A percentile compares a stretch with the other conserved stretches of the same genome.
Evolutionary conservation across 495 filamentous ascomycete genomes (phyloP).

Genomic region (Penicillium manginii): DNA sequence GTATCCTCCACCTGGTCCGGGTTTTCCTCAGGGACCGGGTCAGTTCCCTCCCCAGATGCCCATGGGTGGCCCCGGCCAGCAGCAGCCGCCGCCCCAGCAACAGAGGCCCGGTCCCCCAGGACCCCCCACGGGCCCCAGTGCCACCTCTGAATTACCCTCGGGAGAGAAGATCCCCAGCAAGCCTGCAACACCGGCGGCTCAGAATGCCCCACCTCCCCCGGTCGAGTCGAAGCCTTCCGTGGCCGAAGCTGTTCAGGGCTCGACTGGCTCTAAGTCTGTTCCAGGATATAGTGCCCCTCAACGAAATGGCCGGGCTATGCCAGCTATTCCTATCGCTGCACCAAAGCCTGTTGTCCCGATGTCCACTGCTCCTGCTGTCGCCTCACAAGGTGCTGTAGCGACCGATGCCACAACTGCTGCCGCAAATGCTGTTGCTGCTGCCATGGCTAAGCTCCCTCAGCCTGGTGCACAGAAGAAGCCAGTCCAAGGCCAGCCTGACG

Average conservation of each 20-base stretch:
- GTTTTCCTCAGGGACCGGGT: conserved; percentile 68
- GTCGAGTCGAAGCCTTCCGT: conserved; percentile 70
- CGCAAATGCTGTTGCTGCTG: conserved; percentile 82
- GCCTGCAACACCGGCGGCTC: conserved; percentile 43
- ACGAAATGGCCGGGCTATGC: conserved; percentile 72
- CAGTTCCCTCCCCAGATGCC: conserved; percentile 59
- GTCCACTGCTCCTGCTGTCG: conserved; percentile 33
- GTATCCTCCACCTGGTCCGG: conserved; percentile 80
- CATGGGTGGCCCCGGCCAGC: conserved; percentile 54
- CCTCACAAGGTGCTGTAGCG: conserved; percentile 40
- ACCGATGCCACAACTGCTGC: conserved; percentile 82
- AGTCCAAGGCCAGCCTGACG: conserved; percentile 43
- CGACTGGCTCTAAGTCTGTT: conserved; percentile 52
- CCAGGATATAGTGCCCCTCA: conserved; percentile 36
- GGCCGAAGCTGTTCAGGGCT: conserved; percentile 51
- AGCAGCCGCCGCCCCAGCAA: conserved; percentile 52
- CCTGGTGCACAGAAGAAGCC: conserved; percentile 49
- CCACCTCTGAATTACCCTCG: conserved; percentile 49
- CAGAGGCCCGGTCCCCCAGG: conserved; percentile 43
- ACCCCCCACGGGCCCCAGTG: conserved; percentile 34
- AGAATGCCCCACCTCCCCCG: conserved; percentile 57
- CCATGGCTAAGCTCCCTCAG: conserved; percentile 80
- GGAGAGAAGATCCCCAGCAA: conserved; percentile 42
- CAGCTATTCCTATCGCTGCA: conserved; percentile 62
- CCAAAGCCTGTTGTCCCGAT: conserved; percentile 48